phyloP scores from a whole-genome alignment of 306 rosid species.

The Vicia faba region DNA sequence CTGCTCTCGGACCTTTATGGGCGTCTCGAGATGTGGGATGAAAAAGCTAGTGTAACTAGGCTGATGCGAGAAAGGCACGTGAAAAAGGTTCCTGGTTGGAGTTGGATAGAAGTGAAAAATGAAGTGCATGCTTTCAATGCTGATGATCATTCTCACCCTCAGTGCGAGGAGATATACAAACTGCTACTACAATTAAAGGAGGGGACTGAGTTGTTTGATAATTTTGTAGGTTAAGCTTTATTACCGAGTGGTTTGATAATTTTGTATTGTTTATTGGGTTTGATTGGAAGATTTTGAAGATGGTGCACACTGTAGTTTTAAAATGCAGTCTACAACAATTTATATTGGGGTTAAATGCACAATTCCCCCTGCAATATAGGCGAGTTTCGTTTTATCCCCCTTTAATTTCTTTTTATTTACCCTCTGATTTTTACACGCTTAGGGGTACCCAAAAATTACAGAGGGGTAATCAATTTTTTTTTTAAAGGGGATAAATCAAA shows the following conservation, averaged over 20 bases:
- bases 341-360: too few species aligned
- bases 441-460: too few species aligned
- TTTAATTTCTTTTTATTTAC: too few species aligned
- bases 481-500: too few species aligned
- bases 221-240: background rate
- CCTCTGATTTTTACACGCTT: too few species aligned
- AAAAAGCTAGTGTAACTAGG: constrained; percentile 66
- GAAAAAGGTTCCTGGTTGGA: constrained; percentile 83
- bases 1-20: constrained; percentile 73
- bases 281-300: constrained; percentile 32
- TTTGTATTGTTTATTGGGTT: constrained; percentile 22
- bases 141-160: constrained; percentile 67
- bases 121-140: constrained; percentile 82
- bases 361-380: too few species aligned
- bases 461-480: too few species aligned
- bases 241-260: constrained; percentile 19
- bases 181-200: constrained; percentile 50
- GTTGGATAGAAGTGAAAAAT: constrained; percentile 80
- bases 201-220: constrained; percentile 45
- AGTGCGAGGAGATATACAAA: constrained; percentile 48
- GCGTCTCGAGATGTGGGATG: constrained; percentile 66
- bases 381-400: too few species aligned
- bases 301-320: background rate
- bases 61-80: constrained; percentile 78
- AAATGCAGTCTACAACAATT: background rate